Percentiles rank a stretch among this genome's conserved stretches.
Evolutionary conservation across 371 early-diverging fungal genomes (phyloP).

Genomic region (Encephalitozoon romaleae): DNA sequence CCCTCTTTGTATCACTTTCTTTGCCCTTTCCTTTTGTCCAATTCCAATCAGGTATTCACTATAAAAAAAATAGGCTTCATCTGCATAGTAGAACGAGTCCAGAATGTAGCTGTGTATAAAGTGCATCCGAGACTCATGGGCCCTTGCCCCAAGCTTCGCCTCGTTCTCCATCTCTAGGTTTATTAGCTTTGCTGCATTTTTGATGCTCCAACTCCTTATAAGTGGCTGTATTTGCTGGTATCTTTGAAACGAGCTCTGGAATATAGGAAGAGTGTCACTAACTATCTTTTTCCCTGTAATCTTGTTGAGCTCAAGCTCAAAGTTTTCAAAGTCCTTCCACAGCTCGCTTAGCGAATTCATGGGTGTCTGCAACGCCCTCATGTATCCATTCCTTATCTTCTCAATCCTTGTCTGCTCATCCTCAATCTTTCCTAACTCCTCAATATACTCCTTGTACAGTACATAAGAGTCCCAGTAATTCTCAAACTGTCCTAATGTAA

Average conservation of each 20-base stretch:
- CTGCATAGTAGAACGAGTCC: background rate
- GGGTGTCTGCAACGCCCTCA: conserved; percentile 38
- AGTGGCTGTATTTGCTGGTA: conserved; percentile 37
- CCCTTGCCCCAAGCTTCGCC: conserved; percentile 20
- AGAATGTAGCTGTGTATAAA: conserved; percentile 15
- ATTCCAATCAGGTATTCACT: conserved; percentile 23
- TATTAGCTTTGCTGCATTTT: conserved; percentile 17
- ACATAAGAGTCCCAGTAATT: conserved; percentile 32
- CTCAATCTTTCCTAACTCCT: conserved; percentile 33
- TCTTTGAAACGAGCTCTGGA: conserved; percentile 13
- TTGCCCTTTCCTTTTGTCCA: conserved; percentile 2
- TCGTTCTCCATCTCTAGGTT: conserved; percentile 45
- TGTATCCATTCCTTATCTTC: conserved; percentile 40
- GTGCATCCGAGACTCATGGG: background rate
- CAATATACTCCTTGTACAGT: conserved; percentile 37
- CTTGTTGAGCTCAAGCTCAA: conserved; percentile 37
- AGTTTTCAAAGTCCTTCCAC: conserved; percentile 48
- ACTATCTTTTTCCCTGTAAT: conserved; percentile 27
- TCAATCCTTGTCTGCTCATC: conserved; percentile 39
- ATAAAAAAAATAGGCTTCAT: conserved; percentile 25
- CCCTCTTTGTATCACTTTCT: background rate
- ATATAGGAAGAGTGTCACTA: background rate
- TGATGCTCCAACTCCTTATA: background rate
- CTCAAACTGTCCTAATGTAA: conserved; percentile 38
- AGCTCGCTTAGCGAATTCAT: conserved; percentile 31